Evolutionary conservation across 768 basidiomycete species (phyloP), one percentile per base, ranked within the genome.

Genomic region (Boletellus emodensis): DNA sequence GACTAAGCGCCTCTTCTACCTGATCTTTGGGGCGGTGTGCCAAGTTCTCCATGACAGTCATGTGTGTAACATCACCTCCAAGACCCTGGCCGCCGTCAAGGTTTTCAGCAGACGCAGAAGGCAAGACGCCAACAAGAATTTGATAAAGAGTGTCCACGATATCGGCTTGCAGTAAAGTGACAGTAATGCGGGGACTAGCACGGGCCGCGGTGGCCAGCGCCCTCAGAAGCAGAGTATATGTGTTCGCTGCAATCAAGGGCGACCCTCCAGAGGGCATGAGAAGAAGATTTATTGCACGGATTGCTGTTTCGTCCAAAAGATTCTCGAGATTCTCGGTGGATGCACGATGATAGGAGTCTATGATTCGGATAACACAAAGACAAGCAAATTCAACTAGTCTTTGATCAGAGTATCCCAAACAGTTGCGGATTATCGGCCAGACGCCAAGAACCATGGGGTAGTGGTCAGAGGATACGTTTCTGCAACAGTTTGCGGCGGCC

Each of bases 31-130:
- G 90, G 26, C 94, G 79, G 67, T 97, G 94, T 1, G 93, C 93
- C 40, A 99, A 73, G 66, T 95, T 98, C 71, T 98, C 91, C 85
- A 97, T 91, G 24, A 99, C 92, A 7, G 92, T 87, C 91, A 98
- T 94, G 64, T 97, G 94, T 15, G 91, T 93, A 4, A 94, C 71
- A 26, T 92, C 90, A 40, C 90, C 91, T 26, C 90, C 89, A 1
- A 94, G 71, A 11, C 90, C 90, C 67, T 93, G 90, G 0, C 87
- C 55, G 7, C 39, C 85, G 24, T 74, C 76, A 52, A 85, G 83
- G 24, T 75, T 71, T 42, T 69, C 78, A 28, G 64, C 69, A 30
- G 75, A 71, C 3, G 79, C 63, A 2, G 92, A 83, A 7, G 95
- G 93, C 2, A 95, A 66, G 20, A 97, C 92, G 17, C 96, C 96